phyloP scores from a whole-genome alignment of 2,329 filamentous ascomycete species.

The Diaporthe citri region DNA sequence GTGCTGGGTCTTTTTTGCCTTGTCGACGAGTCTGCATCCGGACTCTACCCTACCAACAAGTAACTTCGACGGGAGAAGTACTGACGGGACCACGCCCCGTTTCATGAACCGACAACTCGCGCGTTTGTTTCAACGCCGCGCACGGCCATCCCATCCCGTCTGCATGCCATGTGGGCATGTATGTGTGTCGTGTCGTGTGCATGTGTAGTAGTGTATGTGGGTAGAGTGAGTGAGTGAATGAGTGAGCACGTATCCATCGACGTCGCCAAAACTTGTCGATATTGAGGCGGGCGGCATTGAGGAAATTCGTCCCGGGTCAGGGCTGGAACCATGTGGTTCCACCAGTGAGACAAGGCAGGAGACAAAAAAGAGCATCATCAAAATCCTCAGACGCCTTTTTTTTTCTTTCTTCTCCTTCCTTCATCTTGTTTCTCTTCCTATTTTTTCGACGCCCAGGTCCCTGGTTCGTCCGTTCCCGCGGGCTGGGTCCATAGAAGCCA shows the following conservation, averaged over 20 bases:
- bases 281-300: background rate
- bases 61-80: background rate
- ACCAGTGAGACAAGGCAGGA: constrained; percentile 28
- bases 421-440: background rate
- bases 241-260: background rate
- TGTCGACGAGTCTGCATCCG: background rate
- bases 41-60: too few relatives aligned
- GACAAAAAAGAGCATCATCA: constrained; percentile 21
- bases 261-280: constrained; percentile 11
- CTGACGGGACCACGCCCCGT: constrained; percentile 3
- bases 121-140: constrained; percentile 9
- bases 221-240: background rate
- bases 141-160: background rate
- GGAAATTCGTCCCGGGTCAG: constrained; percentile 4
- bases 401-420: background rate
- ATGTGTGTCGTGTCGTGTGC: background rate
- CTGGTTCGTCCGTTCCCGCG: constrained; percentile 20
- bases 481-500: constrained; percentile 23
- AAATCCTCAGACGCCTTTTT: constrained; percentile 23
- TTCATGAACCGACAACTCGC: constrained; percentile 32
- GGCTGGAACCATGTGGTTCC: constrained; percentile 27
- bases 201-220: background rate
- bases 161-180: background rate
- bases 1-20: too few relatives aligned
- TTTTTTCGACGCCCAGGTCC: background rate